Evolutionary conservation across 495 filamentous ascomycete genomes (phyloP).

Genomic region (Podospora sp.): DNA sequence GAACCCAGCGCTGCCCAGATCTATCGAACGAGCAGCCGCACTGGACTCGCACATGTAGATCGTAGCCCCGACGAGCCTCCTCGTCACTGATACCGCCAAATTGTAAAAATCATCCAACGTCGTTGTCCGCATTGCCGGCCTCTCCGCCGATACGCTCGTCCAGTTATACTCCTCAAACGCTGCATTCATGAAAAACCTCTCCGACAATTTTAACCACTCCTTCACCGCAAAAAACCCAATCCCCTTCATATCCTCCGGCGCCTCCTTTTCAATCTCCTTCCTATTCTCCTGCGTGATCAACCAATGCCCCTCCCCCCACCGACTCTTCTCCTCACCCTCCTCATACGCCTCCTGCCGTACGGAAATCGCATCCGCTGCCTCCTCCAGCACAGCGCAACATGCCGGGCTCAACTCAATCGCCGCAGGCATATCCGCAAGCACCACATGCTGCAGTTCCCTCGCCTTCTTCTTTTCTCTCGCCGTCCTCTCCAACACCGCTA

Average conservation of each 20-base stretch:
- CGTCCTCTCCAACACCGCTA: conserved; percentile 59
- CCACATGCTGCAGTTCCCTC: conserved; percentile 20
- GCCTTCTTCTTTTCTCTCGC: background rate
- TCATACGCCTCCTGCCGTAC: conserved; percentile 60
- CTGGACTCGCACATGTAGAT: conserved; percentile 65
- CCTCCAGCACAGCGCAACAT: conserved; percentile 67
- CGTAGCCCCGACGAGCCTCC: conserved; percentile 65
- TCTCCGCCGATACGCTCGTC: conserved; percentile 52
- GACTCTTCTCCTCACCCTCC: conserved; percentile 53
- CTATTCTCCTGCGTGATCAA: conserved; percentile 27
- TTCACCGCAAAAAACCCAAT: conserved; percentile 59
- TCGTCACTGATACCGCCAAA: conserved; percentile 66
- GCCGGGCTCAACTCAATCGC: conserved; percentile 72
- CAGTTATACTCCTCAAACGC: conserved; percentile 66
- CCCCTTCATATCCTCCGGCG: conserved; percentile 44
- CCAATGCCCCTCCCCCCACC: conserved; percentile 44
- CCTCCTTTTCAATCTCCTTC: conserved; percentile 37
- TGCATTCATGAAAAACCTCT: conserved; percentile 78
- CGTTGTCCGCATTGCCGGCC: conserved; percentile 66
- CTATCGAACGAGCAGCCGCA: conserved; percentile 45
- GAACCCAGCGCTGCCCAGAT: conserved; percentile 36
- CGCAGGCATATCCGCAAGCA: conserved; percentile 60
- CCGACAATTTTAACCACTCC: conserved; percentile 66
- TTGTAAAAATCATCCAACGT: conserved; percentile 74
- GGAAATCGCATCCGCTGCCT: conserved; percentile 63